Evolutionary conservation across 371 early-diverging fungal species (phyloP).

Genomic region (Chytridium lagenaria): DNA sequence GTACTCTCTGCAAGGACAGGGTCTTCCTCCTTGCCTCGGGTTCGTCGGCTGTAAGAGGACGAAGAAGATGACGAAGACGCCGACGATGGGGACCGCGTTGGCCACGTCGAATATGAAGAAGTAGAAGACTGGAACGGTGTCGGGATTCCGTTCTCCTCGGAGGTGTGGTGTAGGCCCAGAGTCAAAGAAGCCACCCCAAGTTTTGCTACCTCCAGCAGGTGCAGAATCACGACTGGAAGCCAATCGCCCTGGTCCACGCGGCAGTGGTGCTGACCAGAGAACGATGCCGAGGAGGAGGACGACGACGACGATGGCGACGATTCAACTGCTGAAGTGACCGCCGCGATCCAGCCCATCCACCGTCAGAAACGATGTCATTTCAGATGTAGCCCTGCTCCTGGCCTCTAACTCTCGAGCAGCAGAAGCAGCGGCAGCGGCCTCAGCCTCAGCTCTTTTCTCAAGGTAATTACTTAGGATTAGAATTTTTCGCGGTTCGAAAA

Average conservation of each 20-base stretch:
- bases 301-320: not conserved
- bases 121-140: not conserved
- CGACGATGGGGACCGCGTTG: not conserved
- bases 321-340: not conserved
- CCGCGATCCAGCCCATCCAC: too few relatives aligned
- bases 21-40: not conserved
- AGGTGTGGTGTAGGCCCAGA: not conserved
- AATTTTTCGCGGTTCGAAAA: not conserved
- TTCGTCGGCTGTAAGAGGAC: not conserved
- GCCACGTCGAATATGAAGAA: not conserved
- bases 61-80: not conserved
- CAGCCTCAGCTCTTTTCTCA: not conserved
- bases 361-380: too few relatives aligned
- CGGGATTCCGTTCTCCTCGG: not conserved
- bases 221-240: not conserved
- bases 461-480: not conserved
- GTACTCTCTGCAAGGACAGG: slow-evolving; percentile 9
- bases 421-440: not conserved
- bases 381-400: too few relatives aligned
- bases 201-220: not conserved
- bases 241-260: not conserved
- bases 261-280: not conserved
- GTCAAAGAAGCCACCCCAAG: slow-evolving; percentile 1
- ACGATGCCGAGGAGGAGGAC: not conserved
- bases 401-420: too few relatives aligned